Evolutionary conservation across 2,329 filamentous ascomycete genomes (phyloP).

Genomic region (Trichophaea hybrida): DNA sequence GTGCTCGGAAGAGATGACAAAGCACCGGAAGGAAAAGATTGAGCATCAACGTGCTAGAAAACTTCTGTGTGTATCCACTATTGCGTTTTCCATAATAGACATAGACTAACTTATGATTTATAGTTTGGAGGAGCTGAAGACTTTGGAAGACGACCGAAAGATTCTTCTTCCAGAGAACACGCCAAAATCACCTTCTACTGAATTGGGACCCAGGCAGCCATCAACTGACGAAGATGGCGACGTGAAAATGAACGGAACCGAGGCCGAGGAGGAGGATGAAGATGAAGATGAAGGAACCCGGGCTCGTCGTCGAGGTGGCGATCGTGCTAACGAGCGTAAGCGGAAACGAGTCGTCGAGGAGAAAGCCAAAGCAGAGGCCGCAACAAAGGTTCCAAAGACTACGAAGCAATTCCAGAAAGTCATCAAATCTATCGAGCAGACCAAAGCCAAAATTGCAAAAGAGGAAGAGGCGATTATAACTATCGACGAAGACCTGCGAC

Average conservation of each 20-base stretch:
- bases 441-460: conserved; percentile 62
- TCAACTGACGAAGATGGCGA: conserved; percentile 38
- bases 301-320: conserved; percentile 47
- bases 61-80: conserved; percentile 37
- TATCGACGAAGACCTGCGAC: conserved; percentile 81
- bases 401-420: conserved; percentile 81
- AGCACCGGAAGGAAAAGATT: conserved; percentile 88
- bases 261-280: conserved; percentile 57
- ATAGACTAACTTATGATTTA: conserved; percentile 21
- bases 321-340: conserved; percentile 57
- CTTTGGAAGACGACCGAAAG: conserved; percentile 58
- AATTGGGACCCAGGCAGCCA: conserved; percentile 35
- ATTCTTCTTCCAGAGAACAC: conserved; percentile 58
- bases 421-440: conserved; percentile 75
- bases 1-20: conserved; percentile 86
- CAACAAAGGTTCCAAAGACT: conserved; percentile 55
- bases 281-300: conserved; percentile 47
- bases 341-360: conserved; percentile 55
- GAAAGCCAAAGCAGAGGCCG: conserved; percentile 44
- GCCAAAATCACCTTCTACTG: conserved; percentile 44
- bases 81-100: background rate
- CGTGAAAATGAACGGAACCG: conserved; percentile 46
- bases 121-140: conserved; percentile 56
- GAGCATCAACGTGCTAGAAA: conserved; percentile 71
- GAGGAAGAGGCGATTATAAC: conserved; percentile 75